Evolutionary conservation across 345 rosid species (phyloP), one percentile per base, ranked within the genome.

Genomic region (Lumnitzera littorea): DNA sequence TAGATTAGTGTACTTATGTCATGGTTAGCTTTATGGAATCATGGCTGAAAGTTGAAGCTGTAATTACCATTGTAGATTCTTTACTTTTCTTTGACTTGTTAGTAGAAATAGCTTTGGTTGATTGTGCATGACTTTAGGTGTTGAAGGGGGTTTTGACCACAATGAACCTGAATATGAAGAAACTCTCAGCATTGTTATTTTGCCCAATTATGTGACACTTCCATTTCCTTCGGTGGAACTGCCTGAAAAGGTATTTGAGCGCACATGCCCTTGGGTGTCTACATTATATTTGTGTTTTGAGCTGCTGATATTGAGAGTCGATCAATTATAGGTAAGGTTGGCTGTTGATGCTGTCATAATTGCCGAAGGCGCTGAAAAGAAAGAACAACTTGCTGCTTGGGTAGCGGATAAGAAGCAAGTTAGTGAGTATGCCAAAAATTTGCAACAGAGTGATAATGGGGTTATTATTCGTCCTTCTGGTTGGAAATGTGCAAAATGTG

Each of bases 121-220:
- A 27, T 62, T 36, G 36, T 6, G 48, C 74, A 17, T 64, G 24
- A 55, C 62, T 62, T 72, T 67, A 95, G 99, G 99, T 58, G 60
- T 88, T 54, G 96, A 88, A 56, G 99, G 98, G 36, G 99, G 98
- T 13, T 95, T 95, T 75, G 99, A 88, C 72, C 88, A 79, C 81
- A 85, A 67, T 65, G 97, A 84, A 62, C 76, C 84, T 57, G 88
- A 87, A 76, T 88, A 86, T 62, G 99, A 95, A 62, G 94, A 88
- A 67, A 74, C 79, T 62, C 75, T 76, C 64, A 79, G 62, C 55
- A 80, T 91, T 51, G 86, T 91, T 56, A 72, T 95, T 58, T 82
- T 95, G 70, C 99, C 98, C 50, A 83, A 74, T 63, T 78, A 82
- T 57, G 80, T 81, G 27, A 72, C 88, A 29, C 85, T 91, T 57